These are phyloP conservation scores for Capsicum baccatum DNA, from an alignment of 257 asterid genomes.

Conservation along the genomic window DNA sequence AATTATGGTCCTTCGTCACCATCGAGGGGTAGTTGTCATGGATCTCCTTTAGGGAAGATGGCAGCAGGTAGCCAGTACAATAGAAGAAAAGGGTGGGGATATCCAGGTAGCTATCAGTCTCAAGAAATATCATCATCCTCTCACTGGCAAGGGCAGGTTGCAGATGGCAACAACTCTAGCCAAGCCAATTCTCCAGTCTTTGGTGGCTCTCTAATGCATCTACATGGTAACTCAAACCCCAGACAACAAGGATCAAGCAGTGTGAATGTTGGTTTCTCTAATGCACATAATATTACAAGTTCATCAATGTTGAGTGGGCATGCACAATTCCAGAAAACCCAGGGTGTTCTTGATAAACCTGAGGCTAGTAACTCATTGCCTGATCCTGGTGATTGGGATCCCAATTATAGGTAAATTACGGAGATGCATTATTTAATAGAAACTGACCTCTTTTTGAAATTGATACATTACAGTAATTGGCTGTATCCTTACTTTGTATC, in stretches of 20 bases:
- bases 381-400: slow-evolving; percentile 99
- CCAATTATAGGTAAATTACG: slow-evolving; percentile 83
- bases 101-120: slow-evolving; percentile 66
- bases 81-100: slow-evolving; percentile 74
- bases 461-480: neutral
- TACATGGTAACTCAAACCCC: slow-evolving; percentile 54
- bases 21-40: slow-evolving; percentile 81
- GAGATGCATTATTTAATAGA: neutral
- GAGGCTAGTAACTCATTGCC: slow-evolving; percentile 81
- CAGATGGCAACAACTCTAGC: slow-evolving; percentile 52
- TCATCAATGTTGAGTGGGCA: slow-evolving; percentile 42
- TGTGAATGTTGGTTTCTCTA: slow-evolving; percentile 53
- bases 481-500: slow-evolving; percentile 11
- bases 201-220: slow-evolving; percentile 64
- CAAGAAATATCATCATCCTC: slow-evolving; percentile 66
- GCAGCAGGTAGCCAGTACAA: slow-evolving; percentile 80
- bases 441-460: neutral
- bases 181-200: slow-evolving; percentile 56
- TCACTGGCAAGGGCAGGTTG: slow-evolving; percentile 63
- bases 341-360: slow-evolving; percentile 60
- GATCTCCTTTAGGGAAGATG: slow-evolving; percentile 89
- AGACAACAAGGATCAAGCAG: slow-evolving; percentile 78
- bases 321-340: slow-evolving; percentile 49
- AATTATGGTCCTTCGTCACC: slow-evolving; percentile 97
- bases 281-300: slow-evolving; percentile 50